A percentile compares a stretch with the other conserved stretches of the same genome.
phyloP scores from a whole-genome alignment of 2,329 filamentous ascomycete species.

The Aspergillus sojae region DNA sequence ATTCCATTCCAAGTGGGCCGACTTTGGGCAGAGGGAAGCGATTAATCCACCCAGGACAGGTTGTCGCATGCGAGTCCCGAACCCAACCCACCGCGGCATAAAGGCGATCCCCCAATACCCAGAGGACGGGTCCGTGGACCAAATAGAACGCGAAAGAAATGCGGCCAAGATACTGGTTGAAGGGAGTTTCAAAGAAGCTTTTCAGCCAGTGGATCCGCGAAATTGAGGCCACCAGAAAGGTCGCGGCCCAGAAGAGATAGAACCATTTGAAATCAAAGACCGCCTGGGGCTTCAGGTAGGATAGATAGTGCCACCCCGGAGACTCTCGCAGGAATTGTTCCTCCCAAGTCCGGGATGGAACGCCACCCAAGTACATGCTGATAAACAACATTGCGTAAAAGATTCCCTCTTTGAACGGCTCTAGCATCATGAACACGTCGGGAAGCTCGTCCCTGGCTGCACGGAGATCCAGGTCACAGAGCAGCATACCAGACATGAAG shows the following conservation, averaged over 20 bases:
- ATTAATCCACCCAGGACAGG: constrained; percentile 61
- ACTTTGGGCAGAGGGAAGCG: constrained; percentile 56
- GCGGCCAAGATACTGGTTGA: constrained; percentile 64
- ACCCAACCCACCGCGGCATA: constrained; percentile 64
- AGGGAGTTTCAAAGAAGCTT: constrained; percentile 59
- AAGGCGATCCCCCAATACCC: constrained; percentile 62
- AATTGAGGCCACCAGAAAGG: constrained; percentile 58
- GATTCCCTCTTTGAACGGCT: constrained; percentile 54
- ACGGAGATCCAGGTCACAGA: constrained; percentile 64
- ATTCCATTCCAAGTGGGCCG: constrained; percentile 64
- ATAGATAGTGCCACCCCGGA: constrained; percentile 64
- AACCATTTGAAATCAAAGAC: constrained; percentile 70
- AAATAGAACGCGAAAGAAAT: constrained; percentile 67
- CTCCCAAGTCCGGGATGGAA: constrained; percentile 57
- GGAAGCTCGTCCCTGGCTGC: constrained; percentile 56
- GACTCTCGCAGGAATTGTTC: constrained; percentile 55
- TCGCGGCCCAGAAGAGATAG: constrained; percentile 64
- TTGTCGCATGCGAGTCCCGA: constrained; percentile 51
- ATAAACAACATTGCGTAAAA: constrained; percentile 56
- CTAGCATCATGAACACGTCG: constrained; percentile 48
- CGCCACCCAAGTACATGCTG: constrained; percentile 62
- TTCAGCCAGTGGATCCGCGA: constrained; percentile 62
- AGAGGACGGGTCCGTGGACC: constrained; percentile 65
- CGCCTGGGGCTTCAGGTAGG: constrained; percentile 65
- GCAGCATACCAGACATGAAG: constrained; percentile 64